Conservation (phyloP, 2,329 filamentous ascomycete genomes). For the Claviceps humidiphila region DNA sequence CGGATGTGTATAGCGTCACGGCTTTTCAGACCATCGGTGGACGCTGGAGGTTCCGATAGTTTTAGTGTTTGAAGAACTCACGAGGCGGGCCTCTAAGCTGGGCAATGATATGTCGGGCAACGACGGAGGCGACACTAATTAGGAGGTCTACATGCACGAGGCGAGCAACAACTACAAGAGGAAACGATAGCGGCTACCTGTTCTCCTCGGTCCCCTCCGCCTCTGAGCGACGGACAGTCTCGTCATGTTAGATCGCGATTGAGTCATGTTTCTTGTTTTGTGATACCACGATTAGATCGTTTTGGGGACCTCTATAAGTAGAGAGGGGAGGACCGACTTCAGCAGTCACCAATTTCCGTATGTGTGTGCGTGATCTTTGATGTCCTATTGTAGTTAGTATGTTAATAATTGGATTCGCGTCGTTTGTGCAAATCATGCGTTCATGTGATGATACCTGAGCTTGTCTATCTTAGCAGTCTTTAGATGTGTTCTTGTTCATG, state of each 20-base stretch:
- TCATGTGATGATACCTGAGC: too few species aligned
- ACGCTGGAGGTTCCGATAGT: slow-evolving; percentile 9
- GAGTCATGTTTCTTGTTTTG: neutral
- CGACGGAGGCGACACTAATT: neutral
- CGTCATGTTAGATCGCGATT: neutral
- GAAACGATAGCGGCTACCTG: neutral
- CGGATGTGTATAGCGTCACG: too few species aligned
- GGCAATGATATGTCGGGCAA: too few species aligned
- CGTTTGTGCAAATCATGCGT: neutral
- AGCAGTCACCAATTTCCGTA: neutral
- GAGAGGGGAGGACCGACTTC: neutral
- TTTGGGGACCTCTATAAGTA: neutral
- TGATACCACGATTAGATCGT: slow-evolving; percentile 2
- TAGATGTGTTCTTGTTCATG: too few species aligned
- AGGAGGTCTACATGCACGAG: neutral
- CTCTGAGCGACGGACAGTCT: too few species aligned
- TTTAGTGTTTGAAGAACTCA: slow-evolving; percentile 1
- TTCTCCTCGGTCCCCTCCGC: too few species aligned
- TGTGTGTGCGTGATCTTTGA: neutral
- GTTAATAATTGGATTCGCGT: neutral
- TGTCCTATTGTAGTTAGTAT: neutral
- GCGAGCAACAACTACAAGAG: neutral
- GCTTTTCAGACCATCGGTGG: slow-evolving; percentile 3
- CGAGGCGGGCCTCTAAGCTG: neutral
- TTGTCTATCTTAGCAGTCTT: too few species aligned